phyloP scores from a whole-genome alignment of 164 flowering plant species.

The Magnolia changhungtana region DNA sequence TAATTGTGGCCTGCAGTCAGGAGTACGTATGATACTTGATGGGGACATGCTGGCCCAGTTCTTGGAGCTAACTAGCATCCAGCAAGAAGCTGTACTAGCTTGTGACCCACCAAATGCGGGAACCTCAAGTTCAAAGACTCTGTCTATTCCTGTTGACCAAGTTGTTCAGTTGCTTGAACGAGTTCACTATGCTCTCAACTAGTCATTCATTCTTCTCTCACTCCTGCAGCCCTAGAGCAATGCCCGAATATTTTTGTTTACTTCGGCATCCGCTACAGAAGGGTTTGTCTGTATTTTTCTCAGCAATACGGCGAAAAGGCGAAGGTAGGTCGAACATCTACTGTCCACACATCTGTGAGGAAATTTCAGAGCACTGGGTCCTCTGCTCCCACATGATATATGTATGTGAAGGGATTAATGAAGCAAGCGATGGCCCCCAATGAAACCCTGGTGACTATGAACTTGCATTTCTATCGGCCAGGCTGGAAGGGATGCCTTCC shows the following conservation, averaged over 20 bases:
- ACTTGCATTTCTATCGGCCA: no score
- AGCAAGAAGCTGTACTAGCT: conserved; percentile 74
- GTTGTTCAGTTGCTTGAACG: conserved; percentile 90
- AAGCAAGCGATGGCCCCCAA: no score
- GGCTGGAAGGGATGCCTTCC: no score
- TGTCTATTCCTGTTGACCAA: conserved; percentile 44
- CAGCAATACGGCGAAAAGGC: no score
- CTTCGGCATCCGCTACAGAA: background rate
- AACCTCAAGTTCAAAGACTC: conserved; percentile 26
- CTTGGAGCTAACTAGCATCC: conserved; percentile 82
- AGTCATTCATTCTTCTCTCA: conserved; percentile 4
- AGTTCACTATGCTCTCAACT: conserved; percentile 75
- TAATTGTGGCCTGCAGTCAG: conserved; percentile 38
- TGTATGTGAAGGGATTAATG: no score
- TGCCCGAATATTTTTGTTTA: background rate
- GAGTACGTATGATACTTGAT: conserved; percentile 66
- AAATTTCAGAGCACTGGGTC: no score
- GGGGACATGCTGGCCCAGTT: conserved; percentile 94
- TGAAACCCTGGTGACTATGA: no score
- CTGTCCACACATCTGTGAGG: no score
- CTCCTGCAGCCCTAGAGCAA: background rate
- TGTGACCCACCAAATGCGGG: conserved; percentile 25
- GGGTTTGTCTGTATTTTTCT: no score
- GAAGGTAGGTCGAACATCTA: no score
- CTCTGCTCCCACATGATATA: no score